Evolutionary conservation across 805 yeast species (phyloP).

Genomic region (Martiniozyma abietophila): DNA sequence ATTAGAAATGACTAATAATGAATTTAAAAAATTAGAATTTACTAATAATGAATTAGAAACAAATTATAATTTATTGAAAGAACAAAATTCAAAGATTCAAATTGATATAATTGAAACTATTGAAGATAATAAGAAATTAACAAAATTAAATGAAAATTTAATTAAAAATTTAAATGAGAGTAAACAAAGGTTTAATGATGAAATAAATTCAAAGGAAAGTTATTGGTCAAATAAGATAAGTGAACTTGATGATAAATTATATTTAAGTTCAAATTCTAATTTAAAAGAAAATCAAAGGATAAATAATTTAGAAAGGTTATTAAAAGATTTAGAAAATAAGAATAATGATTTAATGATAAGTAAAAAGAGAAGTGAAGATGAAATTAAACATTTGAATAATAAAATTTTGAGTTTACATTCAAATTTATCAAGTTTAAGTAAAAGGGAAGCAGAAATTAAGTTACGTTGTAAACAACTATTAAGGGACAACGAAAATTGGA

Average conservation of each 20-base stretch:
- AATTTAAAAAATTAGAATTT: constrained; percentile 15
- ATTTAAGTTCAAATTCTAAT: constrained; percentile 36
- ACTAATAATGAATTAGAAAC: constrained; percentile 20
- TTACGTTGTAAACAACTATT: constrained; percentile 37
- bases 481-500: constrained; percentile 32
- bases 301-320: constrained; percentile 40
- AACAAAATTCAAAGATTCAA: constrained; percentile 45
- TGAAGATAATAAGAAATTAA: constrained; percentile 62
- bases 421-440: constrained; percentile 34
- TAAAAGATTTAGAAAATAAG: constrained; percentile 44
- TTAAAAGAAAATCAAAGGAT: constrained; percentile 44
- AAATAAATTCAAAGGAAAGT: constrained; percentile 38
- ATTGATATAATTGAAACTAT: constrained; percentile 45
- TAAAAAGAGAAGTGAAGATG: constrained; percentile 46
- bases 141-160: constrained; percentile 45
- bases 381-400: constrained; percentile 45
- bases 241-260: constrained; percentile 42
- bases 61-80: too few species aligned
- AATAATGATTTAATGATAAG: constrained; percentile 42
- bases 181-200: constrained; percentile 42
- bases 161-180: constrained; percentile 34
- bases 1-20: constrained; percentile 25
- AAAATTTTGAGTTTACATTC: constrained; percentile 38
- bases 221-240: constrained; percentile 53
- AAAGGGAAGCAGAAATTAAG: constrained; percentile 35